Base-by-base conservation (phyloP, 2,329 filamentous ascomycete species). In the Ophiocordyceps australis region DNA sequence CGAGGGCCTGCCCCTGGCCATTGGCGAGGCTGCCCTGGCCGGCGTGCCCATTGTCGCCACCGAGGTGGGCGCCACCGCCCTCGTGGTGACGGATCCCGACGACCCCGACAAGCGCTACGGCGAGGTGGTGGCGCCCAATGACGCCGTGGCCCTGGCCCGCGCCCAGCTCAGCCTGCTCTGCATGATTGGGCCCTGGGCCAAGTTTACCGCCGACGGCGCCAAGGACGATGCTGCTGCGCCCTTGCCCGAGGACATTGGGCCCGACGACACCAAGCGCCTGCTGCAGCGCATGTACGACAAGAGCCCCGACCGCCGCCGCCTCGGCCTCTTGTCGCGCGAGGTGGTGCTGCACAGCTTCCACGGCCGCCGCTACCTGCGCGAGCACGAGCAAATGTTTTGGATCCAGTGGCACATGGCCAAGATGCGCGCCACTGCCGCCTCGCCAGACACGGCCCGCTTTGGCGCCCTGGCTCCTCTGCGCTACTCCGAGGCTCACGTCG, bases 101-200 rank as follows among this genome's bases (percentile, higher is more conserved):
- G 55, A 59, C 25, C 51, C 54, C 24, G 55, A 50, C 12, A 39
- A 36, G 35, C 50, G 57, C 5, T 74, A 66, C 47, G 68, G 65
- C 33, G 68, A 66, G 30, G 64, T 74, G 5, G 67, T 74, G 3
- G 63, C 69, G 10, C 70, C 69, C 3, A 74, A 74, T 35, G 70
- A 75, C 39, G 58, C 68, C 4, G 55, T 57, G 20, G 59, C 62
- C 5, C 52, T 75, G 2, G 70, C 69, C 2, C 54, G 61, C 14
- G 70, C 70, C 1, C 70, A 75, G 37, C 62, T 75, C 33, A 62
- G 63, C 29, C 57, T 74, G 35, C 54, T 75, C 9, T 65, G 58
- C 6, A 59, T 75, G 52, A 47, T 72, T 2, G 69, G 65, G 4
- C 61, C 70, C 38, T 75, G 68, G 68, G 51, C 57, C 27, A 48